Base-by-base conservation (phyloP, 371 early-diverging fungal species). In the Chytridiales sp. region DNA sequence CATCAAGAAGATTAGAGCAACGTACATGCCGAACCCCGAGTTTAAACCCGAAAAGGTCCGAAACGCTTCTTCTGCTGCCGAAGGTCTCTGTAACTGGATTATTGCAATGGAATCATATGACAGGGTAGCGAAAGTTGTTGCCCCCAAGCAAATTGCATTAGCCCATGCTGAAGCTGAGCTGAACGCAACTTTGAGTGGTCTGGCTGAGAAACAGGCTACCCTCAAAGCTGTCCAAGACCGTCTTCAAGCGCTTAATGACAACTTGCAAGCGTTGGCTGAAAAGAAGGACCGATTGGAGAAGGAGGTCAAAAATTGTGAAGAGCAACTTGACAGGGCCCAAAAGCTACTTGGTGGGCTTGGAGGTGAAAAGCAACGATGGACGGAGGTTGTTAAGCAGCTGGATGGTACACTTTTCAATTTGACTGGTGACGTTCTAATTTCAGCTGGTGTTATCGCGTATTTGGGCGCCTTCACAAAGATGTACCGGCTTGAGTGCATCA, bases 21-120 rank as follows among this genome's bases (percentile, higher is more conserved):
- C 67, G 11, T 81, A 72, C 66, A 76, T 80, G 36, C 78, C 79
- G 22, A 79, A 81, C 56, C 74, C 77, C 8, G 81, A 84, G 44
- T 83, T 83, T 68, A 79, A 78, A 39, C 78, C 81, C 2, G 83
- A 84, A 61, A 81, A 81, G 52, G 82, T 83, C 15, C 64, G 79
- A 22, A 76, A 79, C 51, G 83, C 83, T 3, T 78, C 79, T 1
- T 77, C 79, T 19, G 83, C 83, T n/a, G 83, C 83, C n/a, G 83
- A 83, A 62, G 83, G 83, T 19, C 65, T 83, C 1, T 83, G 83
- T 59, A 74, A 56, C 63, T 83, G 83, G 83, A 75, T 83, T 51
- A 52, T 75, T 13, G 83, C 83, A 4, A 83, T 83, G 81, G 83
- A 83, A 53, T 78, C 83, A 1, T 83, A 83, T 52, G 83, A 83